phyloP scores from a whole-genome alignment of 140 eudicot species.

The Ambrosia hybrid region DNA sequence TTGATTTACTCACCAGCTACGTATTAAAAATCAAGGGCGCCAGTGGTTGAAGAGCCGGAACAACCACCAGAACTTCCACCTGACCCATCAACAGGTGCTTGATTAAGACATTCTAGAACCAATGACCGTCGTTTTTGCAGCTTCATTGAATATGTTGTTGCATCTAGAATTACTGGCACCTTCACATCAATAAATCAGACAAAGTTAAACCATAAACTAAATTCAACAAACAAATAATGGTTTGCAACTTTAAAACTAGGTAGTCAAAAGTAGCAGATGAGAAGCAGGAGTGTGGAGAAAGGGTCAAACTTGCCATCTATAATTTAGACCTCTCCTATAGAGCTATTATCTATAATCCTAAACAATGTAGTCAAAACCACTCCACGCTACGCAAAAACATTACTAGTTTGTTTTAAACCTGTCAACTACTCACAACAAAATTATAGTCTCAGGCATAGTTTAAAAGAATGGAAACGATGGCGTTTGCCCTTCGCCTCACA shows the following conservation, averaged over 20 bases:
- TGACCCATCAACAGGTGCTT: constrained; percentile 96
- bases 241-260: background rate
- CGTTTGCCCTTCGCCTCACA: no score
- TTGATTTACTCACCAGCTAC: background rate
- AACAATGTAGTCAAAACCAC: no score
- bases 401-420: no score
- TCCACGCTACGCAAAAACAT: no score
- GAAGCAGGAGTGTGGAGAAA: no score
- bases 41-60: constrained; percentile 60
- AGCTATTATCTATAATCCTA: no score
- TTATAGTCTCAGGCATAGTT: no score
- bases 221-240: background rate
- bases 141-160: constrained; percentile 89
- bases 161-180: constrained; percentile 89
- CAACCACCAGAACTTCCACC: constrained; percentile 89
- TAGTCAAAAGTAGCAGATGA: background rate
- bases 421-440: no score
- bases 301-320: no score
- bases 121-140: constrained; percentile 73
- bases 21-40: constrained; percentile 70
- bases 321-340: no score
- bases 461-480: no score
- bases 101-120: constrained; percentile 82
- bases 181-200: constrained; percentile 22
- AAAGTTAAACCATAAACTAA: background rate